Evolutionary conservation across 352 stramenopile species (phyloP).

Genomic region (Phytopythium helicoides): DNA sequence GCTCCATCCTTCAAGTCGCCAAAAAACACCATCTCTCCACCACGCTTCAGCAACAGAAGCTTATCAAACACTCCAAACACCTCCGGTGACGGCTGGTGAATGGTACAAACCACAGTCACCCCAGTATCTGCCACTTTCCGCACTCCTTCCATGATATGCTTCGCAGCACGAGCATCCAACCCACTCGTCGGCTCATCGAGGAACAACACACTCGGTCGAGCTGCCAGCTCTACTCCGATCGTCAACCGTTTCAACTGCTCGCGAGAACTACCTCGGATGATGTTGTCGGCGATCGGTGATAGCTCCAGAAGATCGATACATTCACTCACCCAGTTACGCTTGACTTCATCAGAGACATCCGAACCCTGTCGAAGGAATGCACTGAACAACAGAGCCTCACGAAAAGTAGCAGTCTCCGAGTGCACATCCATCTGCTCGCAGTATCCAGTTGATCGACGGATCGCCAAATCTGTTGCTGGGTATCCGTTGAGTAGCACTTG

Average conservation of each 20-base stretch:
- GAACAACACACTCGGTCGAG: constrained; percentile 69
- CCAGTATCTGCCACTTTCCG: constrained; percentile 15
- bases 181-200: constrained; percentile 63
- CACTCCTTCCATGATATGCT: constrained; percentile 66
- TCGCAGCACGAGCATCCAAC: constrained; percentile 68
- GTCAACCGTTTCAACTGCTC: constrained; percentile 37
- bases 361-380: constrained; percentile 59
- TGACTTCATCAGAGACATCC: constrained; percentile 16
- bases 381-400: constrained; percentile 86
- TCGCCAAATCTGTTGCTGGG: constrained; percentile 15
- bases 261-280: constrained; percentile 19
- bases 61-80: constrained; percentile 80
- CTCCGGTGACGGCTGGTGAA: constrained; percentile 22
- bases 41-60: constrained; percentile 46
- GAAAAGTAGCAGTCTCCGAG: constrained; percentile 73
- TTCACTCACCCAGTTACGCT: constrained; percentile 24
- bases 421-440: constrained; percentile 86
- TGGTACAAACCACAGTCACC: constrained; percentile 1
- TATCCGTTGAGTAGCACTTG: constrained; percentile 39
- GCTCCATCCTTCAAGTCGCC: constrained; percentile 10
- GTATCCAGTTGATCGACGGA: constrained; percentile 30
- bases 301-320: constrained; percentile 31
- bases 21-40: constrained; percentile 25
- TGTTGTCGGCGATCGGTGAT: constrained; percentile 14
- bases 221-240: constrained; percentile 55